phyloP scores from a whole-genome alignment of 2,329 filamentous ascomycete species.

The Onygenales sp. region DNA sequence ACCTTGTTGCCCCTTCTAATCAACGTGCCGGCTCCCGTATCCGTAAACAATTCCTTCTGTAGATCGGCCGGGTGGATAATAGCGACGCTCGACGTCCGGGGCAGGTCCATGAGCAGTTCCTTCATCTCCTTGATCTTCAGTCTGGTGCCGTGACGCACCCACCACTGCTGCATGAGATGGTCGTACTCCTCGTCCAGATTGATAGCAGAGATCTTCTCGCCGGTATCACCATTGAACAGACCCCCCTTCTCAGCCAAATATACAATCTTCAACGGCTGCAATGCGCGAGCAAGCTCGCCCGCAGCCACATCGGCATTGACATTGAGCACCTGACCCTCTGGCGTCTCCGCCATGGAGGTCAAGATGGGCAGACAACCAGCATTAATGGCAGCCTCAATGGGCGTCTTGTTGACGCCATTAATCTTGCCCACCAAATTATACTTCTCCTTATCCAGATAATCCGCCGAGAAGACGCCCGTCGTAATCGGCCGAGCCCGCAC shows the following conservation, averaged over 20 bases:
- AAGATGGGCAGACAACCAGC: constrained; percentile 87
- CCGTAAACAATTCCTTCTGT: constrained; percentile 93
- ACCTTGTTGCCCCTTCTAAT: constrained; percentile 90
- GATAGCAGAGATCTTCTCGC: constrained; percentile 91
- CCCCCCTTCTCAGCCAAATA: constrained; percentile 98
- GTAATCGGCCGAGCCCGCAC: constrained; percentile 83
- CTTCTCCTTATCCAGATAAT: constrained; percentile 93
- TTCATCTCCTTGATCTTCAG: constrained; percentile 98
- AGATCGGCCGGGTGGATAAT: constrained; percentile 95
- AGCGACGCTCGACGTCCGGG: constrained; percentile 85
- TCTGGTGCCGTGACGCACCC: constrained; percentile 89
- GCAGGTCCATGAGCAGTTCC: constrained; percentile 78
- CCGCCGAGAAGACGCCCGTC: constrained; percentile 79
- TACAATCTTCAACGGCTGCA: constrained; percentile 94
- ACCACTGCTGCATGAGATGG: constrained; percentile 81
- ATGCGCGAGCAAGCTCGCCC: constrained; percentile 75
- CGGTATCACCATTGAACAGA: constrained; percentile 85
- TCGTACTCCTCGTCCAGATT: constrained; percentile 97
- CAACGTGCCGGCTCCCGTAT: constrained; percentile 86
- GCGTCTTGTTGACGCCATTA: constrained; percentile 78
- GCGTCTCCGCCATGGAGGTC: constrained; percentile 91
- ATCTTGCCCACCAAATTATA: constrained; percentile 95
- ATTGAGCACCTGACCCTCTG: constrained; percentile 86
- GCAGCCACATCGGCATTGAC: constrained; percentile 97
- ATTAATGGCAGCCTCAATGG: constrained; percentile 84